Percentiles rank a stretch among this genome's conserved stretches.
Conservation (phyloP, 2,329 filamentous ascomycete species). For the Paracorniculantispora psalliotae region DNA sequence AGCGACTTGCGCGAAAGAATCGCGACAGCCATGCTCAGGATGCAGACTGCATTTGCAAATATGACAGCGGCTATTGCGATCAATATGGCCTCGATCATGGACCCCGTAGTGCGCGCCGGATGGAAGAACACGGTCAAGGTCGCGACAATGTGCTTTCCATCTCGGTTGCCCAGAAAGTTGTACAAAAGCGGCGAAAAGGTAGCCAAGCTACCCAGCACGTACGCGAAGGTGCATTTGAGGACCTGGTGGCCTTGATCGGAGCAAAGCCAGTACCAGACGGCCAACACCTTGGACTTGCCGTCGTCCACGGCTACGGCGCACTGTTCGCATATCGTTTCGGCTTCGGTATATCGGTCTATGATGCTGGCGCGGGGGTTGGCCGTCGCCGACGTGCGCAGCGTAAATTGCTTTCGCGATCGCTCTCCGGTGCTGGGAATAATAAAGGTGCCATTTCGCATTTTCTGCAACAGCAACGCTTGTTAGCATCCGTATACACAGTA, state of each 20-base stretch:
- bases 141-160: constrained; percentile 90
- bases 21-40: constrained; percentile 84
- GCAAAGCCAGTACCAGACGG: constrained; percentile 54
- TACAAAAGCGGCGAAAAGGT: constrained; percentile 76
- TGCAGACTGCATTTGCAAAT: constrained; percentile 64
- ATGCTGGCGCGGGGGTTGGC: constrained; percentile 23
- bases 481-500: background rate
- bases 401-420: constrained; percentile 74
- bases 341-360: constrained; percentile 13
- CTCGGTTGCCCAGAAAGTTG: constrained; percentile 70
- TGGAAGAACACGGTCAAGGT: constrained; percentile 96
- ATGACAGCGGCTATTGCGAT: constrained; percentile 72
- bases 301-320: constrained; percentile 13
- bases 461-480: constrained; percentile 37
- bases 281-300: constrained; percentile 31
- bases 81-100: constrained; percentile 80
- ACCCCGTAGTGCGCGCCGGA: constrained; percentile 77
- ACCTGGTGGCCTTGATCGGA: constrained; percentile 75
- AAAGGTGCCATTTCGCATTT: constrained; percentile 80
- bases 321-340: constrained; percentile 16
- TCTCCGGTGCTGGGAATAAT: constrained; percentile 83
- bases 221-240: constrained; percentile 87
- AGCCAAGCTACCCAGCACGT: constrained; percentile 77
- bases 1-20: constrained; percentile 68
- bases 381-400: constrained; percentile 53